Evolutionary conservation across 129 eudicot species (phyloP), one percentile per base, ranked within the genome.

Genomic region (Erigeron canadensis): DNA sequence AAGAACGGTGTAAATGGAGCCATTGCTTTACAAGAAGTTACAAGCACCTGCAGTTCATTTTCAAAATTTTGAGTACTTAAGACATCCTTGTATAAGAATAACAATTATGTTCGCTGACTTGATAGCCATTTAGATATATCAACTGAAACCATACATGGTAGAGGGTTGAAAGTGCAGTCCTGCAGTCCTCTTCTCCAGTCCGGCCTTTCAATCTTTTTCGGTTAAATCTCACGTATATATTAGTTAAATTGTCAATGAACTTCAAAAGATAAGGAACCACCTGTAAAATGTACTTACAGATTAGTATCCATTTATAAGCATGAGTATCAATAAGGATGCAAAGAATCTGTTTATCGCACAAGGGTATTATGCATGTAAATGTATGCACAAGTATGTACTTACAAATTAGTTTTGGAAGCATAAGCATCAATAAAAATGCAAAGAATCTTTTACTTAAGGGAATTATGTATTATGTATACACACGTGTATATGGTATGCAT

Each of bases 1-100:
- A 91, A 91, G 81, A 88, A 91, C 4, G 98, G 98, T 5, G 98
- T 91, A 69, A 91, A 91, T 18, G 98, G 96, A 75, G 96, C 96
- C 98, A 91, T 91, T 6, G 91, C 82, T 80, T 86, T 88, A 57
- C 97, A 91, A 67, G 89, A 77, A 43, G 96, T 88, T 58, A 86
- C 57, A 74, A 91, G 89, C 63, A 91, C 95, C 95, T 88, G 63
- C 43, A 53, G 22, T 50, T 34, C 67, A 69, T 9, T 38, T 48
- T n/a, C 40, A 34, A 34, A 65, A 28, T 12, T 7, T 21, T 9
- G 38, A 65, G 70, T 65, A 44, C 18, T 10, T 61, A 37, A 18
- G 6, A 63, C 73, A 72, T 18, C 23, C 34, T 8, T 6, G 21
- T 4, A 17, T 28, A 46, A 46, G 41, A 1, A 47, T 23, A 41